Conservation (phyloP, 352 stramenopile genomes). For the Phytophthora syringae region DNA sequence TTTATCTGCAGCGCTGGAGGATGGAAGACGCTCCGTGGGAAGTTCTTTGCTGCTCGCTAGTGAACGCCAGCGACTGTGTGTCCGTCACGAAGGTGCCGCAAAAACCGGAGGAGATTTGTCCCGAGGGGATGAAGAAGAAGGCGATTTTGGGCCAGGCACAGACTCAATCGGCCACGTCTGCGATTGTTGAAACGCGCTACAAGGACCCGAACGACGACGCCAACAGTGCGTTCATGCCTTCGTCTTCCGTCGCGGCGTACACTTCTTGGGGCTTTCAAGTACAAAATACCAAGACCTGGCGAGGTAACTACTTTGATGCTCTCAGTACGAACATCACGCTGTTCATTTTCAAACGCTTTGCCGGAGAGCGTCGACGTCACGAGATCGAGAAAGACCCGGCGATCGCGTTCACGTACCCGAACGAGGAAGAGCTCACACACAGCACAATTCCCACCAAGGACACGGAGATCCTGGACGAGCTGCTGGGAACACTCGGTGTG, state of each 20-base stretch:
- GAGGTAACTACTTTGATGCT: slow-evolving; percentile 95
- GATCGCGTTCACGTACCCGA: slow-evolving; percentile 56
- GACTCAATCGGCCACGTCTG: slow-evolving; percentile 33
- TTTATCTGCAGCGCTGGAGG: slow-evolving; percentile 96
- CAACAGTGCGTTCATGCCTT: slow-evolving; percentile 91
- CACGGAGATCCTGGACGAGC: slow-evolving; percentile 59
- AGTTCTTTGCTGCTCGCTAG: slow-evolving; percentile 87
- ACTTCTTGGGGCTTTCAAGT: slow-evolving; percentile 83
- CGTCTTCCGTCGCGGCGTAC: slow-evolving; percentile 84
- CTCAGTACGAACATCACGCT: slow-evolving; percentile 93
- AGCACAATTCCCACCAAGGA: slow-evolving; percentile 60
- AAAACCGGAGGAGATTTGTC: slow-evolving; percentile 44
- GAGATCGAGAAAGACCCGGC: slow-evolving; percentile 50
- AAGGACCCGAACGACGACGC: slow-evolving; percentile 90
- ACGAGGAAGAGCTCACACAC: slow-evolving; percentile 53
- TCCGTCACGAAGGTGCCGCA: slow-evolving; percentile 52
- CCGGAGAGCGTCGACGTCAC: slow-evolving; percentile 47
- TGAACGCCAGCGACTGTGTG: slow-evolving; percentile 61
- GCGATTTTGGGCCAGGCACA: slow-evolving; percentile 76
- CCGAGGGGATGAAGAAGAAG: slow-evolving; percentile 63
- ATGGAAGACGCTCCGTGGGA: slow-evolving; percentile 95
- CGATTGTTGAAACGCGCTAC: slow-evolving; percentile 87
- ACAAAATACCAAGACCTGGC: slow-evolving; percentile 93
- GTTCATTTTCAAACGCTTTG: slow-evolving; percentile 78
- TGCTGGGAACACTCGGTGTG: slow-evolving; percentile 73